Conservation (phyloP, 371 early-diverging fungal species). For the Mortierella sp. region DNA sequence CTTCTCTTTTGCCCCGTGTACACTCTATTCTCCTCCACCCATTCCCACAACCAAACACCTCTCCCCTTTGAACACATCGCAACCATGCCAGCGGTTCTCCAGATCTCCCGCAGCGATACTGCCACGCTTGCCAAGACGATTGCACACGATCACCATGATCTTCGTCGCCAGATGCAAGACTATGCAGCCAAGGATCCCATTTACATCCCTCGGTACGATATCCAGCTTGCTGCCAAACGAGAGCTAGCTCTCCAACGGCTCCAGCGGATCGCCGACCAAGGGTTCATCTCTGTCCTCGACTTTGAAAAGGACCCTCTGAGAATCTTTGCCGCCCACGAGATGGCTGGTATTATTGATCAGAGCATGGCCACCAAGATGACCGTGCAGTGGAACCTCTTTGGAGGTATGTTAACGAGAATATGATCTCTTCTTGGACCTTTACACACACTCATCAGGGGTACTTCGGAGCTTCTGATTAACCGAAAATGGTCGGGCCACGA, state of each 20-base stretch:
- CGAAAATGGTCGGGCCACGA: too few relatives aligned
- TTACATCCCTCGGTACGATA: conserved; percentile 69
- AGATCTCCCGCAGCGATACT: conserved; percentile 10
- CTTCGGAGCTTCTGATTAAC: conserved; percentile 11
- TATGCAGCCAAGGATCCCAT: conserved; percentile 47
- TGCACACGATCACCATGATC: conserved; percentile 26
- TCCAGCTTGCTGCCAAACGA: conserved; percentile 60
- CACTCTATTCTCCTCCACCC: too few relatives aligned
- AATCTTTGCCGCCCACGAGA: conserved; percentile 73
- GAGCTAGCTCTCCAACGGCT: conserved; percentile 71
- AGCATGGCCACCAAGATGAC: conserved; percentile 72
- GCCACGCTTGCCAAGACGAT: conserved; percentile 9
- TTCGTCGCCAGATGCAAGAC: conserved; percentile 28
- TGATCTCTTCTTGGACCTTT: neutral
- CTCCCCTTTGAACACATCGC: too few relatives aligned
- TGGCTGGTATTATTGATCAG: conserved; percentile 71
- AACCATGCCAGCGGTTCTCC: too few relatives aligned
- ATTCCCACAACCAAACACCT: too few relatives aligned
- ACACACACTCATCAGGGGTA: neutral
- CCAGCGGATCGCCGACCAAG: conserved; percentile 59
- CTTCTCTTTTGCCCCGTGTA: too few relatives aligned
- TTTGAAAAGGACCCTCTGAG: conserved; percentile 75
- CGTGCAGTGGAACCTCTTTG: conserved; percentile 65
- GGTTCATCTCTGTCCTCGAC: conserved; percentile 69
- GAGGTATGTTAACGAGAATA: conserved; percentile 53